phyloP scores from a whole-genome alignment of 495 filamentous ascomycete genomes.

The Terfezia claveryi region DNA sequence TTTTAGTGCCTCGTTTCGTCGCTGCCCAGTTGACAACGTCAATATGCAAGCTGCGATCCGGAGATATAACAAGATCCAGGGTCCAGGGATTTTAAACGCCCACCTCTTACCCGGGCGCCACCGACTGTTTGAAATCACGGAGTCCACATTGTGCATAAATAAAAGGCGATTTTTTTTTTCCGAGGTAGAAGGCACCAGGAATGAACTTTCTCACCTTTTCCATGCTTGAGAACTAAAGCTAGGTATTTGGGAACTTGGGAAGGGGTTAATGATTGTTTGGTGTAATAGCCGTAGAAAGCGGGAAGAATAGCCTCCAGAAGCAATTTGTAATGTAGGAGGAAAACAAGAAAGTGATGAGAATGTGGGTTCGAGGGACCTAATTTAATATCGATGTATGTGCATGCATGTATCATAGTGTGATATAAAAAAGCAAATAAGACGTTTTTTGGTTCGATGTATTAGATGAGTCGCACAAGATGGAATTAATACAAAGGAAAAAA shows the following conservation, averaged over 20 bases:
- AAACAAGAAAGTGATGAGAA: not conserved
- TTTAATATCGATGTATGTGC: not conserved
- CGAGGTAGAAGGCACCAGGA: not conserved
- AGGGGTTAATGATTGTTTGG: too few relatives aligned
- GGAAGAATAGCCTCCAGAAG: not conserved
- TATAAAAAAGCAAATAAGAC: not conserved
- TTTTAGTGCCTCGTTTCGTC: too few relatives aligned
- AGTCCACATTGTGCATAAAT: not conserved
- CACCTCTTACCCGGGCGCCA: too few relatives aligned
- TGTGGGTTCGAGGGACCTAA: not conserved
- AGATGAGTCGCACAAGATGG: not conserved
- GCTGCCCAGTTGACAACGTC: too few relatives aligned
- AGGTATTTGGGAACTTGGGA: too few relatives aligned
- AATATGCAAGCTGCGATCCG: too few relatives aligned
- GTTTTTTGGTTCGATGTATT: not conserved
- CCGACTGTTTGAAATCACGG: constrained; percentile 12
- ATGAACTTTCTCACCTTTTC: too few relatives aligned
- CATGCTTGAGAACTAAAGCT: too few relatives aligned
- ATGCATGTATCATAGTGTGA: not conserved
- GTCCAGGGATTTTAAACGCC: too few relatives aligned
- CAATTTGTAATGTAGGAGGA: not conserved
- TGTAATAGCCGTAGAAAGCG: too few relatives aligned
- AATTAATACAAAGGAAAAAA: not conserved
- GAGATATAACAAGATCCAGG: too few relatives aligned
- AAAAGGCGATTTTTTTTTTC: not conserved